Percentiles rank a stretch among this genome's conserved stretches.
Conservation (phyloP, 2,329 filamentous ascomycete species). For the Teratosphaeria gauchensis region DNA sequence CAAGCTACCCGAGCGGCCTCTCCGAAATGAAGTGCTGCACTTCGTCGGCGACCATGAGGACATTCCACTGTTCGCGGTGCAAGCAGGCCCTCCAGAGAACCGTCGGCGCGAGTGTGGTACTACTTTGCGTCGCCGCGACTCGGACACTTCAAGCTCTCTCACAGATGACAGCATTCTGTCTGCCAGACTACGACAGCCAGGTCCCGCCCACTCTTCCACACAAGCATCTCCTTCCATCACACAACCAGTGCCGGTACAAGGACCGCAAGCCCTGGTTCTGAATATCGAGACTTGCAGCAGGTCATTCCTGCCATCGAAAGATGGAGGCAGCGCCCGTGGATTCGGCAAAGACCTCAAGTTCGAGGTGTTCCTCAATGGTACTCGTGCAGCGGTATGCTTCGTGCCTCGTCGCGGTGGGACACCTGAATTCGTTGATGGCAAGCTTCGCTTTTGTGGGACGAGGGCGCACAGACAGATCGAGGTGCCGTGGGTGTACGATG, state of each 20-base stretch:
- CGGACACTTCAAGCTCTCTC: not conserved
- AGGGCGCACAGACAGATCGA: slow-evolving; percentile 32
- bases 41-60: slow-evolving; percentile 24
- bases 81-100: slow-evolving; percentile 12
- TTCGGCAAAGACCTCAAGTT: slow-evolving; percentile 32
- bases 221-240: not conserved
- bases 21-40: slow-evolving; percentile 15
- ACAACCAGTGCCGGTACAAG: not conserved
- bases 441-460: slow-evolving; percentile 28
- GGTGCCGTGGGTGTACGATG: slow-evolving; percentile 34
- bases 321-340: not conserved
- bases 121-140: not conserved
- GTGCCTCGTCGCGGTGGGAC: slow-evolving; percentile 8
- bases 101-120: not conserved
- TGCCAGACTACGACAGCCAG: not conserved
- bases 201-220: not conserved
- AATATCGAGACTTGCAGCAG: slow-evolving; percentile 20
- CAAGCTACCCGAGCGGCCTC: slow-evolving; percentile 13
- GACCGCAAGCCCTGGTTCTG: slow-evolving; percentile 15
- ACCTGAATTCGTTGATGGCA: slow-evolving; percentile 6
- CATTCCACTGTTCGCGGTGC: slow-evolving; percentile 25
- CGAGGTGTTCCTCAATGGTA: slow-evolving; percentile 41
- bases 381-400: slow-evolving; percentile 24
- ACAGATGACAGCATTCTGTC: not conserved
- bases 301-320: slow-evolving; percentile 3